phyloP scores from a whole-genome alignment of 441 rosid species.

The Pelargonium fulgidum region DNA sequence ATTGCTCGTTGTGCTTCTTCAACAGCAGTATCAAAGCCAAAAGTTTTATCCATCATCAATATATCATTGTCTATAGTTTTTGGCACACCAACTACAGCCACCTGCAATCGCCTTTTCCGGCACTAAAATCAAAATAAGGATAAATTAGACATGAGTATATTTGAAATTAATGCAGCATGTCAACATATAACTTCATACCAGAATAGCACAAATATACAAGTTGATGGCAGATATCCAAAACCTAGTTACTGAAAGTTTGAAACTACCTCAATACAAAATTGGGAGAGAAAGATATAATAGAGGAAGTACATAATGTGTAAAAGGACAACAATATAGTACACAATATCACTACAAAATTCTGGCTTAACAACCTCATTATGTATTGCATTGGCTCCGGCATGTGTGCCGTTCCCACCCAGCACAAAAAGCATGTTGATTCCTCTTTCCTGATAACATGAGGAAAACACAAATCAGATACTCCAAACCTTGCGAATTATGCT shows the following conservation, averaged over 20 bases:
- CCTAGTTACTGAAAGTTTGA: not conserved
- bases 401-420: slow-evolving; percentile 93
- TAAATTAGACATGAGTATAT: not conserved
- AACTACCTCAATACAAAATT: not conserved
- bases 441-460: slow-evolving; percentile 49
- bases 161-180: slow-evolving; percentile 4
- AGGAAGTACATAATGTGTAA: slow-evolving; percentile 7
- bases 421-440: slow-evolving; percentile 99
- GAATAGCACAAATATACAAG: not conserved
- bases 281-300: not conserved
- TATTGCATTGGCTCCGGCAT: slow-evolving; percentile 94
- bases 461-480: slow-evolving; percentile 20
- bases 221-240: not conserved
- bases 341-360: slow-evolving; percentile 7
- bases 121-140: slow-evolving; percentile 44
- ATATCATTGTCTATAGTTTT: slow-evolving; percentile 97
- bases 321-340: slow-evolving; percentile 3
- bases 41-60: slow-evolving; percentile 89
- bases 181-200: slow-evolving; percentile 3
- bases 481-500: slow-evolving; percentile 10
- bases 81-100: slow-evolving; percentile 95
- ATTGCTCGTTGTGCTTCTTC: slow-evolving; percentile 97
- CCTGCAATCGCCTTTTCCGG: slow-evolving; percentile 53
- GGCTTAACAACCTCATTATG: slow-evolving; percentile 66
- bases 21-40: slow-evolving; percentile 97